phyloP scores from a whole-genome alignment of 306 rosid species.

The barrel medic (Medicago truncatula) region DNA sequence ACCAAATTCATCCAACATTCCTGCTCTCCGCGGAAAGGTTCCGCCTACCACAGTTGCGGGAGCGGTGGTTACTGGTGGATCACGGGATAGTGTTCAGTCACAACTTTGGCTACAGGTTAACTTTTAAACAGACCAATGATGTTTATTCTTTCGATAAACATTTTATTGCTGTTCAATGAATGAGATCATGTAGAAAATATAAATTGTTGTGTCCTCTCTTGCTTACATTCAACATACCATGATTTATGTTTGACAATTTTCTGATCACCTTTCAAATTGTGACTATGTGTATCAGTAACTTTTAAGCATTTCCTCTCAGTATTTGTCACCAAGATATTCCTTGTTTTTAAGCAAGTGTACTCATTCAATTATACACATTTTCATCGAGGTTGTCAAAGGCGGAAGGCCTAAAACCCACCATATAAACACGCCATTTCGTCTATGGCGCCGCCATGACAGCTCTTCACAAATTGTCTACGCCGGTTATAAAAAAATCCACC shows the following conservation, averaged over 20 bases:
- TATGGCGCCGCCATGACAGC: not conserved
- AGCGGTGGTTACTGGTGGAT: constrained; percentile 72
- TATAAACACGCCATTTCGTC: not conserved
- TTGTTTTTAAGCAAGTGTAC: not conserved
- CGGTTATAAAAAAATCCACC: not conserved
- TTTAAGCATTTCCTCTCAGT: not conserved
- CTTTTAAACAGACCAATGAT: constrained; percentile 15
- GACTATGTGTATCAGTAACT: constrained; percentile 1
- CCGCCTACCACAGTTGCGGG: constrained; percentile 84
- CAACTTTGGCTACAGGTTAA: constrained; percentile 91
- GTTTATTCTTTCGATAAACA: constrained; percentile 13
- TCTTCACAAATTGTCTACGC: not conserved
- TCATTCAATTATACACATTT: not conserved
- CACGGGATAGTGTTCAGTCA: constrained; percentile 86
- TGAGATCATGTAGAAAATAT: constrained; percentile 24
- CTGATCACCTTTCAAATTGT: not conserved
- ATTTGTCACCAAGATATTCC: not conserved
- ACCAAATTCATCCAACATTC: constrained; percentile 68
- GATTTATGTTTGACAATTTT: not conserved
- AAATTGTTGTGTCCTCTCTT: not conserved
- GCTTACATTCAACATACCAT: not conserved
- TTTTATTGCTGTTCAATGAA: constrained; percentile 23
- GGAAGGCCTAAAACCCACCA: not conserved
- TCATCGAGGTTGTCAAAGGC: not conserved
- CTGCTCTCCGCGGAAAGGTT: constrained; percentile 76